Evolutionary conservation across 768 basidiomycete species (phyloP), one percentile per base, ranked within the genome.

Genomic region (Pulveroboletus frians): DNA sequence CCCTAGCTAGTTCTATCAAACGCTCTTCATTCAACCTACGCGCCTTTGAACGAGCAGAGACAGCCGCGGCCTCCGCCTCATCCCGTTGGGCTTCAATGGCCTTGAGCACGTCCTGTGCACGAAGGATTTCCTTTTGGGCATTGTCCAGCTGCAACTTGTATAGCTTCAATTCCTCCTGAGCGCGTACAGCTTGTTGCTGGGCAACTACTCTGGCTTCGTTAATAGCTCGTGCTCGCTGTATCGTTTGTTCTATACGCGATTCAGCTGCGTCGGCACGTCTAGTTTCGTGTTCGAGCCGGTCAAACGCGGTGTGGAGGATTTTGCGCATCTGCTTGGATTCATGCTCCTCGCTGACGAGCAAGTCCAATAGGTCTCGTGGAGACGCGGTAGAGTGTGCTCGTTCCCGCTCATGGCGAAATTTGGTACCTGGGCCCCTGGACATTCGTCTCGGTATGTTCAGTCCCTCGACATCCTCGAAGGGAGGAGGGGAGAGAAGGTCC

Each of bases 131-230:
- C 68, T 69, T 70, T 54, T 84, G 81, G 14, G 83, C 83, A 30
- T 74, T 68, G 15, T 79, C 76, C 23, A 83, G 64, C 69, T 83
- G 79, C 1, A 77, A 42, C 59, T 80, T 83, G 59, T 82, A 84
- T 46, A 81, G 46, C 41, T 69, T 66, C 39, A 83, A 58, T 52
- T 85, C 83, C 29, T 80, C 73, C 42, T 70, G 69, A 10, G 69
- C 63, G 27, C 60, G 61, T 10, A 54, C 39, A 2, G 65, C 62
- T 15, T 66, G 64, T 38, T 69, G 59, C 55, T 60, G 65, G 44
- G 55, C 71, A 54, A 51, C 8, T 1, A 63, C 20, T 9, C 67
- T 57, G 1, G 68, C 67, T 2, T 71, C 67, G 20, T 67, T 66
- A 47, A 72, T 58, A 27, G 61, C 54, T 4, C 60, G 62, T 5